Conservation (phyloP, 2,329 filamentous ascomycete genomes). For the Acephala macrosclerotiorum region DNA sequence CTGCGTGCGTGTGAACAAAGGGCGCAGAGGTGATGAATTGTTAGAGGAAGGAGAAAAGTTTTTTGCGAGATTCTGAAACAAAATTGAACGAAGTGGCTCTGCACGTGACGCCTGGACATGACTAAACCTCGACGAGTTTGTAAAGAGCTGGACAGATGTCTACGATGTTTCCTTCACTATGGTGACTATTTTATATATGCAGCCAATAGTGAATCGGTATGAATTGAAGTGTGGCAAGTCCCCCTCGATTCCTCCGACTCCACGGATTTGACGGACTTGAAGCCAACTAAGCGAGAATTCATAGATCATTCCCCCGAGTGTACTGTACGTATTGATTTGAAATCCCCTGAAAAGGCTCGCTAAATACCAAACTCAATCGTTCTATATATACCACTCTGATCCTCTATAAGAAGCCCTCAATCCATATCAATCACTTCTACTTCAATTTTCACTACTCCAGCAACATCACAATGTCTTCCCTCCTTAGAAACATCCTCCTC, state of each 20-base stretch:
- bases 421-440: not conserved
- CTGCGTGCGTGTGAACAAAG: too few species aligned
- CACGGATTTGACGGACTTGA: conserved; percentile 7
- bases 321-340: conserved; percentile 2
- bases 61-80: too few species aligned
- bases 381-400: not conserved
- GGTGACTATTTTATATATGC: not conserved
- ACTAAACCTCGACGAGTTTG: not conserved
- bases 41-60: too few species aligned
- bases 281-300: conserved; percentile 6
- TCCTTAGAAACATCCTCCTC: not conserved
- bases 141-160: not conserved
- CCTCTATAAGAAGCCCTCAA: not conserved
- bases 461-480: not conserved
- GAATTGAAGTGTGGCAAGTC: not conserved
- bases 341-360: conserved; percentile 1
- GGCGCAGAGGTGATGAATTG: too few species aligned
- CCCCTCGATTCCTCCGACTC: not conserved
- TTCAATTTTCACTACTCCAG: not conserved
- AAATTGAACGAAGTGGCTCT: too few species aligned
- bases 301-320: conserved; percentile 4
- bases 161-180: too few species aligned
- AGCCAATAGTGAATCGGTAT: not conserved
- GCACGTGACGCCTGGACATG: too few species aligned
- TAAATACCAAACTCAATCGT: not conserved